Percentiles rank a stretch among this genome's conserved stretches.
Conservation (phyloP, 2,329 filamentous ascomycete species). For the Neophaeococcomyces mojaviensis region DNA sequence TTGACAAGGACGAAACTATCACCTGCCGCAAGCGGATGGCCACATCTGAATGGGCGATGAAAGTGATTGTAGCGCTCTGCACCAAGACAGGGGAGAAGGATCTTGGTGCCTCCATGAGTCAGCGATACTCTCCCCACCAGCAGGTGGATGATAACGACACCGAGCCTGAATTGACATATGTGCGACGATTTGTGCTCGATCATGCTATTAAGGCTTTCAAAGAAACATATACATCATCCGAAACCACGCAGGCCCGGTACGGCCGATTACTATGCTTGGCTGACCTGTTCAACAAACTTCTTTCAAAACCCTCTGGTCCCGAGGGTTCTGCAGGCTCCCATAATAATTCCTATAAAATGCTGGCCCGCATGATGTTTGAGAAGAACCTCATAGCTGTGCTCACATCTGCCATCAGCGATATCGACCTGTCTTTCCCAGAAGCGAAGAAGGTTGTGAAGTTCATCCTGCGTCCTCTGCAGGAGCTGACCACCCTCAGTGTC, state of each 20-base stretch:
- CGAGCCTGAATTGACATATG: conserved; percentile 78
- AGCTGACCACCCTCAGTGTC: conserved; percentile 78
- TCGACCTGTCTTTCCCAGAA: conserved; percentile 88
- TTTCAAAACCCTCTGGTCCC: conserved; percentile 68
- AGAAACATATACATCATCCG: conserved; percentile 70
- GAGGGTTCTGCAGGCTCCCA: conserved; percentile 34
- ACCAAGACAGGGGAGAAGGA: conserved; percentile 76
- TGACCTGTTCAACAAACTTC: conserved; percentile 88
- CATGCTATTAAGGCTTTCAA: conserved; percentile 88
- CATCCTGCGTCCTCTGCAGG: conserved; percentile 81
- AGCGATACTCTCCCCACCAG: conserved; percentile 38
- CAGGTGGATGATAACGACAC: conserved; percentile 55
- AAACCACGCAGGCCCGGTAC: conserved; percentile 78
- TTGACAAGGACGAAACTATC: conserved; percentile 59
- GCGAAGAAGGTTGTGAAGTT: conserved; percentile 94
- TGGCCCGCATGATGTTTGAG: conserved; percentile 95
- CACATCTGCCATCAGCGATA: conserved; percentile 86
- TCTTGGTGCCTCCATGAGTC: conserved; percentile 24
- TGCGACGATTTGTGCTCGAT: conserved; percentile 90
- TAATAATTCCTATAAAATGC: conserved; percentile 63
- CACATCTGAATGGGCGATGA: conserved; percentile 78
- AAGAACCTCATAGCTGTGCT: conserved; percentile 88
- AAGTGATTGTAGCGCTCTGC: conserved; percentile 77
- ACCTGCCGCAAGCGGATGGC: conserved; percentile 74
- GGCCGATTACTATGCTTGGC: conserved; percentile 77